A percentile compares a stretch with the other conserved stretches of the same genome.
phyloP scores from a whole-genome alignment of 352 stramenopile genomes.

The Nannochloropsis limnetica region DNA sequence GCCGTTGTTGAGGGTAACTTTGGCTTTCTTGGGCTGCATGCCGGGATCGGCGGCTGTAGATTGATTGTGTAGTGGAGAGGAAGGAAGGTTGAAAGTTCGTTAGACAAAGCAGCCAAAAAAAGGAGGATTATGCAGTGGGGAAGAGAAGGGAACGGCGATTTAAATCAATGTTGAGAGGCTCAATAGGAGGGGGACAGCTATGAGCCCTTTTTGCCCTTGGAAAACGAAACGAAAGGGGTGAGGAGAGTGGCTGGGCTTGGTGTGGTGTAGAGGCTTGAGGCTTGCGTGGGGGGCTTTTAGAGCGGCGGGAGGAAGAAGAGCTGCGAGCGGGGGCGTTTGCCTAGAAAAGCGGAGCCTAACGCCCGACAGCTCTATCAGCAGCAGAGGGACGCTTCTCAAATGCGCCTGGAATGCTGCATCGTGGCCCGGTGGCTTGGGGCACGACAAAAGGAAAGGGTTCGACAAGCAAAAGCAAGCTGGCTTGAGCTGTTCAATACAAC shows the following conservation, averaged over 20 bases:
- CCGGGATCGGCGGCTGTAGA: not conserved
- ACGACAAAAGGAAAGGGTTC: not conserved
- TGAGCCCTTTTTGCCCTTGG: too few species aligned
- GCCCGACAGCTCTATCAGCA: not conserved
- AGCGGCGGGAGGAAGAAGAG: too few species aligned
- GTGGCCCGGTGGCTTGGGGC: not conserved
- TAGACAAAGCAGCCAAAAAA: too few species aligned
- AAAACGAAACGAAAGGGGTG: too few species aligned
- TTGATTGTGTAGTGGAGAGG: not conserved
- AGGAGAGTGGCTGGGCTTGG: not conserved
- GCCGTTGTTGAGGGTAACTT: not conserved
- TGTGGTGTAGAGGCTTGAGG: not conserved
- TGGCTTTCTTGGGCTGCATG: not conserved
- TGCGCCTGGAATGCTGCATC: not conserved
- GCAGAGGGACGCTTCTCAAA: not conserved
- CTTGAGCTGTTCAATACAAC: not conserved
- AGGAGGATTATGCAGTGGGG: too few species aligned
- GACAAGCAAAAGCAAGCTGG: not conserved
- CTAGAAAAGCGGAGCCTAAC: not conserved
- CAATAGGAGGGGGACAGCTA: too few species aligned
- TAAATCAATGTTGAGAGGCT: too few species aligned
- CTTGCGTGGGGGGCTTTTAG: not conserved
- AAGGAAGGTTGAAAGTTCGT: too few species aligned
- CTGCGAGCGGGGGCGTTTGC: not conserved
- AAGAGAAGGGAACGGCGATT: too few species aligned